Evolutionary conservation across 805 yeast genomes (phyloP).

Genomic region (Jamesozyma hellenica): DNA sequence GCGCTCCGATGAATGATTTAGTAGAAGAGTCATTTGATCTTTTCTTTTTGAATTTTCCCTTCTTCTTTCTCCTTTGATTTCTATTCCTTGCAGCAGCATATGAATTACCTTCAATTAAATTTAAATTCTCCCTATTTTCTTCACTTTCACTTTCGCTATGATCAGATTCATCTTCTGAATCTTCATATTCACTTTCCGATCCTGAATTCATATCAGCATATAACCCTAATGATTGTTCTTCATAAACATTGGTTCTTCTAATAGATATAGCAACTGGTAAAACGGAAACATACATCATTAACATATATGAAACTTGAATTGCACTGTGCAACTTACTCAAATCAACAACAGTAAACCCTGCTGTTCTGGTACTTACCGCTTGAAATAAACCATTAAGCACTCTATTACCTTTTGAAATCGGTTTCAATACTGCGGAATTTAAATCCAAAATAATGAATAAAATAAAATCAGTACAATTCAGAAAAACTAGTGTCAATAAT

Average conservation of each 20-base stretch:
- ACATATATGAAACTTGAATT: conserved; percentile 82
- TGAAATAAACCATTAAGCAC: conserved; percentile 80
- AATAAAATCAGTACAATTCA: conserved; percentile 71
- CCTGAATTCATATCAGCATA: conserved; percentile 35
- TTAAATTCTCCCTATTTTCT: conserved; percentile 3
- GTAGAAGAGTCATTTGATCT: conserved; percentile 2
- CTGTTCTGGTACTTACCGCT: conserved; percentile 87
- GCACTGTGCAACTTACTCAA: conserved; percentile 72
- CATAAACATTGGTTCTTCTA: conserved; percentile 94
- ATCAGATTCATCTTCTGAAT: conserved; percentile 1
- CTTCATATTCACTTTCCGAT: conserved; percentile 21
- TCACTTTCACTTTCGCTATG: conserved; percentile 1
- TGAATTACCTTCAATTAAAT: conserved; percentile 1
- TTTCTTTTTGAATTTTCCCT: conserved; percentile 26
- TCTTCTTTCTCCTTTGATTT: conserved; percentile 6
- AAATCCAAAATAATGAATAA: conserved; percentile 73
- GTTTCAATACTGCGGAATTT: conserved; percentile 40
- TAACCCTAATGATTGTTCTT: conserved; percentile 94
- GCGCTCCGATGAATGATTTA: conserved; percentile 67
- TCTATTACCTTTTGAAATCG: conserved; percentile 54
- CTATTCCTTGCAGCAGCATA: conserved; percentile 6
- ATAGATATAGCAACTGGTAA: conserved; percentile 93
- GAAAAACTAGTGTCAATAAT: conserved; percentile 54
- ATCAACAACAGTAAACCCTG: conserved; percentile 74
- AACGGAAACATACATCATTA: conserved; percentile 98